phyloP scores from a whole-genome alignment of 2,329 filamentous ascomycete genomes.

The Pseudogymnoascus verrucosus region DNA sequence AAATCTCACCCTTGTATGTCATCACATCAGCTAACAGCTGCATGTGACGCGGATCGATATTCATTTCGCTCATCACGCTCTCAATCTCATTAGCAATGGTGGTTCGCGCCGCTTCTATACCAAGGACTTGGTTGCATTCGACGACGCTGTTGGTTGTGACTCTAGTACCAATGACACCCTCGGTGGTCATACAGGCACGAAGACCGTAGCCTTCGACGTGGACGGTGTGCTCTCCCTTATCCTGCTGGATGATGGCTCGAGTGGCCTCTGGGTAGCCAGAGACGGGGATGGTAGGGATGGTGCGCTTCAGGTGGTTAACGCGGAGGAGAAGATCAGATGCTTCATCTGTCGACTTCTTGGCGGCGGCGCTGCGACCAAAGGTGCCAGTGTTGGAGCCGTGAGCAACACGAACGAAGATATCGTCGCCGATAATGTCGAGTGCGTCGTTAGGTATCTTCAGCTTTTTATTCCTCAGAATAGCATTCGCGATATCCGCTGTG shows the following conservation, averaged over 20 bases:
- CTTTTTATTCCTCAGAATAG: conserved; percentile 75
- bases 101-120: conserved; percentile 85
- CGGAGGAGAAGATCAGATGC: conserved; percentile 63
- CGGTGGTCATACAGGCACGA: conserved; percentile 82
- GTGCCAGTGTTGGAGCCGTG: conserved; percentile 42
- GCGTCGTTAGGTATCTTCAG: conserved; percentile 66
- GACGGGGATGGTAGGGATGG: conserved; percentile 75
- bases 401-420: conserved; percentile 66
- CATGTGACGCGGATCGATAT: conserved; percentile 96
- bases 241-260: conserved; percentile 82
- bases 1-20: conserved; percentile 96
- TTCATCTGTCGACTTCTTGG: conserved; percentile 34
- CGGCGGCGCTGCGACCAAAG: conserved; percentile 14
- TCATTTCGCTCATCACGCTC: conserved; percentile 86
- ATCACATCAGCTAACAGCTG: conserved; percentile 94
- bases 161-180: conserved; percentile 73
- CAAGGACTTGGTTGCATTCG: conserved; percentile 78
- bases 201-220: conserved; percentile 94
- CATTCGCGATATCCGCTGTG: conserved; percentile 62
- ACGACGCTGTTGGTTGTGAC: conserved; percentile 80
- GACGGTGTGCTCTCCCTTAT: conserved; percentile 59
- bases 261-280: conserved; percentile 81
- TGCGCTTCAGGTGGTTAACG: conserved; percentile 76
- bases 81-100: conserved; percentile 87
- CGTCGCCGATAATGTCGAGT: conserved; percentile 51